A percentile compares a stretch with the other conserved stretches of the same genome.
Evolutionary conservation across 2,329 filamentous ascomycete genomes (phyloP).

Genomic region (Fusarium falciforme): DNA sequence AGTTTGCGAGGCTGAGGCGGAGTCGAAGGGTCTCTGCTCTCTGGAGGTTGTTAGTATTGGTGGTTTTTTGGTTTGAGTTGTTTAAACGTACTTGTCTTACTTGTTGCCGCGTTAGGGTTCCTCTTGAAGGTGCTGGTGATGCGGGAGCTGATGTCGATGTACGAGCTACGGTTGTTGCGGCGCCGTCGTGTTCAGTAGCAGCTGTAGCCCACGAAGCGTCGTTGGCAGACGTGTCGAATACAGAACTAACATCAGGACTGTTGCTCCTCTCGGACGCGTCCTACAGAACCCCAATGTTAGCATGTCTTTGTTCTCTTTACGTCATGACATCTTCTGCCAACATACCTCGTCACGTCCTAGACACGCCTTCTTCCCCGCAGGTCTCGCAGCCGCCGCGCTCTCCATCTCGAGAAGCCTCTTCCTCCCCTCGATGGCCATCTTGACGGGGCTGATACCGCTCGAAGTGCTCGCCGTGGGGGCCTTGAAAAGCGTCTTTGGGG

Average conservation of each 20-base stretch:
- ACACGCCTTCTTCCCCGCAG: conserved; percentile 49
- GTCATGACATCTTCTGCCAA: background rate
- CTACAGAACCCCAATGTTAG: conserved; percentile 3
- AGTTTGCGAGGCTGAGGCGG: conserved; percentile 76
- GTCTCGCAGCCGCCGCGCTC: conserved; percentile 28
- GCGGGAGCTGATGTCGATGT: conserved; percentile 9
- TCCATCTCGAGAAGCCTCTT: conserved; percentile 43
- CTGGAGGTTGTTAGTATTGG: conserved; percentile 49
- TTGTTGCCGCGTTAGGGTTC: conserved; percentile 62
- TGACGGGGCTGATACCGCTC: conserved; percentile 38
- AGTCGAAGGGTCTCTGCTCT: conserved; percentile 74
- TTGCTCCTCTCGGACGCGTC: conserved; percentile 47
- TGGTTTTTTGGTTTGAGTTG: background rate
- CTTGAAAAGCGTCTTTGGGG: conserved; percentile 44
- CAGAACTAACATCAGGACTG: conserved; percentile 58
- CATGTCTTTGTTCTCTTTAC: background rate
- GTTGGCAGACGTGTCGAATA: conserved; percentile 61
- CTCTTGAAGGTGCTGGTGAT: conserved; percentile 16
- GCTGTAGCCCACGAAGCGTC: conserved; percentile 62
- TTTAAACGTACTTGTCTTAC: conserved; percentile 59
- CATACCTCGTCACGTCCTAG: conserved; percentile 47
- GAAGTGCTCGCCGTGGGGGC: background rate
- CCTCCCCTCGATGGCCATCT: conserved; percentile 43
- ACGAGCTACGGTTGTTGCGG: conserved; percentile 10
- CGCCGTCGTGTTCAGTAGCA: conserved; percentile 61